Base-by-base conservation (phyloP, 164 flowering plant species). In the Aristolochia californica region DNA sequence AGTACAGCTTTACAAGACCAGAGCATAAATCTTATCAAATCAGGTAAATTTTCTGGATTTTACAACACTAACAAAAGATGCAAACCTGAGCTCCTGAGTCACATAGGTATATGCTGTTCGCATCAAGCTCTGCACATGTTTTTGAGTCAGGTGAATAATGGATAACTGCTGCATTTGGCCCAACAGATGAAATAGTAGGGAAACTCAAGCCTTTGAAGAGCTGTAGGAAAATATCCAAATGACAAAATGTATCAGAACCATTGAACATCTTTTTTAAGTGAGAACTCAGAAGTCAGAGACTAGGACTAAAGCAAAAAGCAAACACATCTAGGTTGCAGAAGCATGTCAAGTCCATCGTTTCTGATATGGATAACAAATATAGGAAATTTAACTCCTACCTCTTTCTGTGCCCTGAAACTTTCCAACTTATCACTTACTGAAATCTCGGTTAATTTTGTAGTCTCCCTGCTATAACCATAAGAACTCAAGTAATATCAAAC, bases 51-150 rank as follows among this genome's bases (percentile, higher is more conserved):
- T 34, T 9, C 10, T 34, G 10, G 40, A 34, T 34, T 34, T 2
- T 28, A 34, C 40, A 3, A 34, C 10, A 12, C 4, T 28, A 28
- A 2, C 2, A 28, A 34, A 34, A 34, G n/a, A 21, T 12, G 27
- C 66, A 65, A 60, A 93, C 98, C 97, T 93, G 99, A 40, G 95
- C 99, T 67, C 99, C 99, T 0, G 97, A 89, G 67, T 93, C 99
- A 73, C 70, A 84, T 18, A 93, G 76, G 67, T 93, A 93, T 43
- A 93, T 89, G 58, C 72, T 63, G 68, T 89, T 75, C 0, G 93
- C 82, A 79, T 87, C 84, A 43, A 93, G 73, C 77, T 93, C 97
- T 5, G 95, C 74, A 75, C 97, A 93, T 58, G 82, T 79, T 65
- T 82, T 64, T 21, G 74, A 63, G 14, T 83, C 75, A 7, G 97